phyloP scores from a whole-genome alignment of 805 yeast species.

The Hanseniaspora vineae region DNA sequence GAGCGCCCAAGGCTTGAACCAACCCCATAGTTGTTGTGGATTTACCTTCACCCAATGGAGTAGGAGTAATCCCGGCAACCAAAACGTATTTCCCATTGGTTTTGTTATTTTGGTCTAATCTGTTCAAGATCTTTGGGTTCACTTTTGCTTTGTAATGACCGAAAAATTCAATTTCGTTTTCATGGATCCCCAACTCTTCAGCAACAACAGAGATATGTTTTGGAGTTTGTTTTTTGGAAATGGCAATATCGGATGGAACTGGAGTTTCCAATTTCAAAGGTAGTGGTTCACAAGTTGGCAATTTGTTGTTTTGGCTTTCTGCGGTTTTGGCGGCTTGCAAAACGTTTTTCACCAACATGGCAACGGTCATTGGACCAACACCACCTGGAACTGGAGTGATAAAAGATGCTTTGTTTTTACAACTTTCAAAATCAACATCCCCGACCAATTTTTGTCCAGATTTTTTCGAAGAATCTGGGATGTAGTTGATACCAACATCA shows the following conservation, averaged over 20 bases:
- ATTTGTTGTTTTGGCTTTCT: conserved; percentile 26
- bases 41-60: conserved; percentile 97
- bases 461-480: conserved; percentile 60
- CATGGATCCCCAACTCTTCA: conserved; percentile 65
- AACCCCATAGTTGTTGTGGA: conserved; percentile 92
- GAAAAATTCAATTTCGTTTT: conserved; percentile 70
- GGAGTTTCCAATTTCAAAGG: conserved; percentile 44
- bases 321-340: conserved; percentile 62
- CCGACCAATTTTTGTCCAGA: conserved; percentile 84
- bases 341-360: conserved; percentile 82
- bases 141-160: conserved; percentile 90
- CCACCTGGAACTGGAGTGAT: conserved; percentile 99
- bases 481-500: conserved; percentile 91
- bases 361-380: conserved; percentile 98
- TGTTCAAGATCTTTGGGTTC: conserved; percentile 51
- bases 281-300: conserved; percentile 41
- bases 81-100: conserved; percentile 71
- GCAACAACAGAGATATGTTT: conserved; percentile 70
- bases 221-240: conserved; percentile 81
- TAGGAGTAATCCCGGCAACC: conserved; percentile 96
- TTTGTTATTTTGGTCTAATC: conserved; percentile 40
- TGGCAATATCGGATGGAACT: conserved; percentile 84
- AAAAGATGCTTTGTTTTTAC: conserved; percentile 43
- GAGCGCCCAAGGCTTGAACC: conserved; percentile 95
- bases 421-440: conserved; percentile 75